Conservation (phyloP, 352 stramenopile genomes). For the Phytophthora boehmeriae region DNA sequence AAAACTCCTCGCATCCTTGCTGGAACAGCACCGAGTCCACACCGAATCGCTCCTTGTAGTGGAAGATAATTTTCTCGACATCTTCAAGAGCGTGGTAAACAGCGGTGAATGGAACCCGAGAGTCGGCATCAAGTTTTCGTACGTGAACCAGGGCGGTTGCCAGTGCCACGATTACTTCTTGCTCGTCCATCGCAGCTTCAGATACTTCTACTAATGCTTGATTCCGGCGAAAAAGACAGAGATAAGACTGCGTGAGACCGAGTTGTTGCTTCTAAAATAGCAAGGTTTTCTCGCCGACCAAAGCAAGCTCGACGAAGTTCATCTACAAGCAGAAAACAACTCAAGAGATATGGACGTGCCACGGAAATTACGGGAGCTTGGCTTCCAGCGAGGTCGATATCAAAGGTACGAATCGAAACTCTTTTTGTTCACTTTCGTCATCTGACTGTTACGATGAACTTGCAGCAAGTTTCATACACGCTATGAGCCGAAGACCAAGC, state of each 20-base stretch:
- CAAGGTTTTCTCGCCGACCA: not conserved
- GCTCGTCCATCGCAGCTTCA: conserved; percentile 22
- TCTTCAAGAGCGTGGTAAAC: conserved; percentile 40
- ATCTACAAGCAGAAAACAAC: not conserved
- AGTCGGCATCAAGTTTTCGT: conserved; percentile 24
- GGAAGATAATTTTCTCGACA: conserved; percentile 48
- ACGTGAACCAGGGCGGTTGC: conserved; percentile 44
- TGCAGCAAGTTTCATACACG: conserved; percentile 59
- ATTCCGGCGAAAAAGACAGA: not conserved
- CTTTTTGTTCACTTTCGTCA: not conserved
- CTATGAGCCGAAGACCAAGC: conserved; percentile 55
- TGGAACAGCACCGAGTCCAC: conserved; percentile 49
- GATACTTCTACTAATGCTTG: not conserved
- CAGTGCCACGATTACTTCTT: conserved; percentile 49
- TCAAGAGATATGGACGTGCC: conserved; percentile 29
- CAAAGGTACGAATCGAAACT: conserved; percentile 43
- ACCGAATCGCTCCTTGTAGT: conserved; percentile 54
- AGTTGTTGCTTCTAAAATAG: conserved; percentile 1
- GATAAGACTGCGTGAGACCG: conserved; percentile 7
- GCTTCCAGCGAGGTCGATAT: conserved; percentile 45
- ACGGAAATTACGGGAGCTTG: conserved; percentile 43
- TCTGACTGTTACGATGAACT: not conserved
- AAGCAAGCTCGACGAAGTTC: conserved; percentile 2
- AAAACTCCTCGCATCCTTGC: conserved; percentile 64
- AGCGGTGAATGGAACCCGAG: conserved; percentile 8